Evolutionary conservation across 495 filamentous ascomycete species (phyloP).

Genomic region (Penicillium desertorum): DNA sequence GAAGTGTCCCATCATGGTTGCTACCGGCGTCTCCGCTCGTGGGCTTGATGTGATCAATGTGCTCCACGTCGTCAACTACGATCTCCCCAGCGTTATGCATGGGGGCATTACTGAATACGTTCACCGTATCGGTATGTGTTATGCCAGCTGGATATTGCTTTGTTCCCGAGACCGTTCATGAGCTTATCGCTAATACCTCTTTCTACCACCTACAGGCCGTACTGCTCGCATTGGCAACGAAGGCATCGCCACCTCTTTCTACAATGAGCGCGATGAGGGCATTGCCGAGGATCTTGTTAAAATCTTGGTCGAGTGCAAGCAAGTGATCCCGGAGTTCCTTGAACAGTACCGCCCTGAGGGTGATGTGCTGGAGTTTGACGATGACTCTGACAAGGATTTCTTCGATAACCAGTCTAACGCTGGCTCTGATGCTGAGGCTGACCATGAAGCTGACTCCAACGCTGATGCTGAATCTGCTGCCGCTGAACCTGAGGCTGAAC

Average conservation of each 20-base stretch:
- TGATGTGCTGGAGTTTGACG: constrained; percentile 55
- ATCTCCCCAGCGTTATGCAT: constrained; percentile 64
- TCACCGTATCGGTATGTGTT: constrained; percentile 79
- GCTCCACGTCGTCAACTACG: constrained; percentile 90
- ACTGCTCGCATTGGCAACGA: constrained; percentile 91
- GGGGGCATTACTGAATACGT: constrained; percentile 94
- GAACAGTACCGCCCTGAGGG: constrained; percentile 56
- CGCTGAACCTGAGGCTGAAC: background rate
- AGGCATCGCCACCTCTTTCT: constrained; percentile 87
- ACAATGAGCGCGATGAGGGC: constrained; percentile 66
- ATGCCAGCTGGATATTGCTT: constrained; percentile 4
- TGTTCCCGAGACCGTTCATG: background rate
- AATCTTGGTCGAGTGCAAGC: constrained; percentile 73
- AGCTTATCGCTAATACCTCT: background rate
- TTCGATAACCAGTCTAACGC: constrained; percentile 28
- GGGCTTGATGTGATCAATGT: constrained; percentile 89
- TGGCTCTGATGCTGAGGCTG: constrained; percentile 6
- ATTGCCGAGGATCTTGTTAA: constrained; percentile 71
- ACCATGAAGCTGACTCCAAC: background rate
- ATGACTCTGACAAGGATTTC: constrained; percentile 55
- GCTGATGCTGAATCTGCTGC: constrained; percentile 13
- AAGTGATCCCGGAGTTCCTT: constrained; percentile 81
- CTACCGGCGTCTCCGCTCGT: constrained; percentile 81
- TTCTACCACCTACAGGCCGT: constrained; percentile 55
- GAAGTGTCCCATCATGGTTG: constrained; percentile 71